Evolutionary conservation across 2,329 filamentous ascomycete species (phyloP).

Genomic region (Aspergillus novofumigatus): DNA sequence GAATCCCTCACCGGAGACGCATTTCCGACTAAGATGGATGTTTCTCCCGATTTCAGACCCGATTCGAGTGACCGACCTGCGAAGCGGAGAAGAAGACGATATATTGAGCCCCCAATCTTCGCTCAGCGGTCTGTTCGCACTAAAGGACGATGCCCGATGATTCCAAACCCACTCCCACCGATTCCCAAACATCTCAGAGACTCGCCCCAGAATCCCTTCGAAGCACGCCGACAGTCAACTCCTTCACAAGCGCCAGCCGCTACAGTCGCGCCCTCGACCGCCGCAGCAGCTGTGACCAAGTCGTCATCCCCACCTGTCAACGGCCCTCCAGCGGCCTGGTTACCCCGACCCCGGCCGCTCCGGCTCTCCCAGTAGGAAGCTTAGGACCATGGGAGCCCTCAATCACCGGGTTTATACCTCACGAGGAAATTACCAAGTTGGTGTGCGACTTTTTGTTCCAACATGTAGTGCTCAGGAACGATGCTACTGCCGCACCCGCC

Average conservation of each 20-base stretch:
- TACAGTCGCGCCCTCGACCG: conserved; percentile 14
- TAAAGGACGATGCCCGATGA: conserved; percentile 39
- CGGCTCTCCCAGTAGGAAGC: conserved; percentile 14
- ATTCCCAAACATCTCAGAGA: conserved; percentile 31
- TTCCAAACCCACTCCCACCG: conserved; percentile 33
- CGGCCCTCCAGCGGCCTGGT: conserved; percentile 19
- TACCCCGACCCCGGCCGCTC: conserved; percentile 14
- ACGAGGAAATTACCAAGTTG: conserved; percentile 68
- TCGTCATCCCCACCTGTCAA: conserved; percentile 26
- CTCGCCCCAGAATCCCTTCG: conserved; percentile 18
- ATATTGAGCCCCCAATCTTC: conserved; percentile 52
- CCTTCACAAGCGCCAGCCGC: conserved; percentile 12
- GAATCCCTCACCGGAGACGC: conserved; percentile 10
- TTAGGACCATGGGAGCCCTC: conserved; percentile 50
- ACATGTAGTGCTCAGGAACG: conserved; percentile 64
- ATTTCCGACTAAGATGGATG: conserved; percentile 22
- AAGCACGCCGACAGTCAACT: conserved; percentile 18
- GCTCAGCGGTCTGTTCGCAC: conserved; percentile 43
- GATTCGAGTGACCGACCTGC: conserved; percentile 34
- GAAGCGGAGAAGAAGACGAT: conserved; percentile 48
- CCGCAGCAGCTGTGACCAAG: conserved; percentile 13
- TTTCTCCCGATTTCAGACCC: conserved; percentile 14
- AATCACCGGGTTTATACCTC: conserved; percentile 66
- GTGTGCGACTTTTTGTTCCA: conserved; percentile 79
- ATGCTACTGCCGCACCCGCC: conserved; percentile 53